Evolutionary conservation across 495 filamentous ascomycete genomes (phyloP), one percentile per base, ranked within the genome.

Genomic region (Aspergillus asperescens): DNA sequence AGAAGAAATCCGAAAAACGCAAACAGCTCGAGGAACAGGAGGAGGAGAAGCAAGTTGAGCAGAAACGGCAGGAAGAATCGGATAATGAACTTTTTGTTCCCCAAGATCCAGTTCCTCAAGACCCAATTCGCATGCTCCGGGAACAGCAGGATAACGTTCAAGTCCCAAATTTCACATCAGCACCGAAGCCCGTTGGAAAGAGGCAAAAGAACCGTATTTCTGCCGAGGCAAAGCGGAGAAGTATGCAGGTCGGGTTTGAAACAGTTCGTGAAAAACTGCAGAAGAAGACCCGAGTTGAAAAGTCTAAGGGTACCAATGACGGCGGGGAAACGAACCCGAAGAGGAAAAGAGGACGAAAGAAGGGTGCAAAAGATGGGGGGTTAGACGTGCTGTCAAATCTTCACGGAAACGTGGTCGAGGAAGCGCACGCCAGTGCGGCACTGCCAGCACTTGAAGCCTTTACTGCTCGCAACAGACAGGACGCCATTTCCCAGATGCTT

Each of bases 401-500:
- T 18, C 9, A 10, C 1, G 20, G 51, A 9, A 49, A 57, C 47
- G 41, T 64, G 5, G 18, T 63, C 25, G 45, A 44, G 20, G 59
- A 65, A 13, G 62, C 54, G 5, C 58, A 63, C 20, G 39, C 27
- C 5, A 68, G 51, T 29, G 35, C 56, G 3, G 10, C 28, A 8
- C 12, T 56, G 6, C 19, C 20, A 7, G 48, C 35, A 1, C 56
- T 55, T 8, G 58, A 55, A 18, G 10, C 6, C 0, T 59, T 56
- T 13, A 35, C 38, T 3, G 31, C 49, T 1, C 34, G 20, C 3
- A 29, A 64, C 15, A 64, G 64, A 38, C 0, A 51, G 1, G 54
- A 55, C 12, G 67, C 65, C 3, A 47, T 68, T 5, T n/a, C 25
- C 0, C 46, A 65, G 20, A 13, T 68, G 1, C 23, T 70, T 32